phyloP scores from a whole-genome alignment of 2,329 filamentous ascomycete genomes.

The Aspergillus calidoustus region DNA sequence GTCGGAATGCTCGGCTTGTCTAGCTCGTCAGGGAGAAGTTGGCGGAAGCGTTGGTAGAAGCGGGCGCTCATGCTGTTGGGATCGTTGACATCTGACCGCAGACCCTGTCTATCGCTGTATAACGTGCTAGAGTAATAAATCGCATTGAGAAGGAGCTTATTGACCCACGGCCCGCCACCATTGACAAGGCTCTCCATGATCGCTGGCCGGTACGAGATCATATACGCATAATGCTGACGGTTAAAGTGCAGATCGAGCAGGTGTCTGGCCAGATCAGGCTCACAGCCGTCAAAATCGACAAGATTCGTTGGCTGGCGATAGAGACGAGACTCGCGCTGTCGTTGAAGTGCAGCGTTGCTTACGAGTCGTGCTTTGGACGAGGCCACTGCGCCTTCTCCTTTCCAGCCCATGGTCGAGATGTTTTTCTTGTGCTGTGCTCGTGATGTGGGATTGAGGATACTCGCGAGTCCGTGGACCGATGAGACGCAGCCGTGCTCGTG shows the following conservation, averaged over 20 bases:
- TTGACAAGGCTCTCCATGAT: slow-evolving; percentile 46
- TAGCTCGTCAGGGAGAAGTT: background rate
- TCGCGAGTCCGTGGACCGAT: background rate
- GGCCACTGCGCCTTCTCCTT: background rate
- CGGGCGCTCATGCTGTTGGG: slow-evolving; percentile 35
- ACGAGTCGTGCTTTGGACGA: background rate
- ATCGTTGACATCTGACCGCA: slow-evolving; percentile 37
- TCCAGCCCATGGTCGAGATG: background rate
- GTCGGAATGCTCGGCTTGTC: background rate
- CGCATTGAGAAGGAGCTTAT: slow-evolving; percentile 46
- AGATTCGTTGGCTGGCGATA: background rate
- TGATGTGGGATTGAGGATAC: background rate
- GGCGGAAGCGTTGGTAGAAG: background rate
- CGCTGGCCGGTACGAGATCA: slow-evolving; percentile 46
- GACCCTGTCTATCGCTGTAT: slow-evolving; percentile 41
- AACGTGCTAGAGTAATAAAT: slow-evolving; percentile 45
- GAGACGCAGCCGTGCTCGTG: background rate
- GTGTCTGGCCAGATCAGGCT: slow-evolving; percentile 41
- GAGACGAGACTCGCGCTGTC: background rate
- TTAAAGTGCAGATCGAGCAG: slow-evolving; percentile 47
- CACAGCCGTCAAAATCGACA: slow-evolving; percentile 41
- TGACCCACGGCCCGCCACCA: slow-evolving; percentile 39
- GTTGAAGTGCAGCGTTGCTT: background rate
- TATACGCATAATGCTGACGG: slow-evolving; percentile 43
- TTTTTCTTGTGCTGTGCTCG: background rate